Evolutionary conservation across 371 early-diverging fungal genomes (phyloP).

Genomic region (Mucor ambiguus): DNA sequence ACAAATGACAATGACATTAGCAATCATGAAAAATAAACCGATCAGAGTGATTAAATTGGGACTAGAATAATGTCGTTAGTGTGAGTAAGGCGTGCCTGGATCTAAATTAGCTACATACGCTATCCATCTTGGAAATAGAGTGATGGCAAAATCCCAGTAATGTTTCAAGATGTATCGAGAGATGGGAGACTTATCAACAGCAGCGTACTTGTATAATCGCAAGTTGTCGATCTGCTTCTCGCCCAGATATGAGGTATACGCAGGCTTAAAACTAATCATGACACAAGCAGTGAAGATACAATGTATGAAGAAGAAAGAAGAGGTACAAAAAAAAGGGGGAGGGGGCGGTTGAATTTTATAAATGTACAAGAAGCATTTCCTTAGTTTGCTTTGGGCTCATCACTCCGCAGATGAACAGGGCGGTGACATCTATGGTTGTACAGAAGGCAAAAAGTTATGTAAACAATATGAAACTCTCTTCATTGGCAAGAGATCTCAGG

Average conservation of each 20-base stretch:
- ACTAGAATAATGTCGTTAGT: slow-evolving; percentile 44
- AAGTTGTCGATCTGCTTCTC: slow-evolving; percentile 74
- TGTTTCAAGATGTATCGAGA: slow-evolving; percentile 81
- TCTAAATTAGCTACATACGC: slow-evolving; percentile 66
- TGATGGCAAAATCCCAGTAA: slow-evolving; percentile 91
- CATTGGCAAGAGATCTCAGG: background rate
- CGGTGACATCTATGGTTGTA: slow-evolving; percentile 6
- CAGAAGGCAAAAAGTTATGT: background rate
- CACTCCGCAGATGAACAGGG: background rate
- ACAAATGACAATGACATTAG: slow-evolving; percentile 75
- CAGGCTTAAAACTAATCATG: slow-evolving; percentile 5
- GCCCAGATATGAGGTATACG: slow-evolving; percentile 26
- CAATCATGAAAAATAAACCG: slow-evolving; percentile 87
- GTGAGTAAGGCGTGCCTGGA: background rate
- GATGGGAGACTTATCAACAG: slow-evolving; percentile 87
- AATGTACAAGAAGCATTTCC: background rate
- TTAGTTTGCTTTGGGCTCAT: background rate
- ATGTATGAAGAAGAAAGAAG: slow-evolving; percentile 2
- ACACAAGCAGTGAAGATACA: background rate
- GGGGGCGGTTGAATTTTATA: background rate
- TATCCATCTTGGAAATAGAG: slow-evolving; percentile 89
- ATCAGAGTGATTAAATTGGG: slow-evolving; percentile 98
- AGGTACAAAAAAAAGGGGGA: background rate
- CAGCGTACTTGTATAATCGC: slow-evolving; percentile 80
- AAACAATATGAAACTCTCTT: background rate